phyloP scores from a whole-genome alignment of 176 grass and related monocot species.

The Zoysia japonica region DNA sequence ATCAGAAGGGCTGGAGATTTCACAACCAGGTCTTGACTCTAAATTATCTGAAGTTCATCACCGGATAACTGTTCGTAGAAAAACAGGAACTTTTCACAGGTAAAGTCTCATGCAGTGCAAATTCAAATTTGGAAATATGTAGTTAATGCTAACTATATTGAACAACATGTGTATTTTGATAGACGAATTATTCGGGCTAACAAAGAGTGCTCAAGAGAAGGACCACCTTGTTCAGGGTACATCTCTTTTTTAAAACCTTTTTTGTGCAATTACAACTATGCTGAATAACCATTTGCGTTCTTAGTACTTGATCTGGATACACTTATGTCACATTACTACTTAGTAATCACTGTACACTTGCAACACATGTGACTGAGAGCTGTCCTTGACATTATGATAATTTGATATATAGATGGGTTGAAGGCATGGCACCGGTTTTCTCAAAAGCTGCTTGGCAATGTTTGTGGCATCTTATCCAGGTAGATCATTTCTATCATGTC shows the following conservation, averaged over 20 bases:
- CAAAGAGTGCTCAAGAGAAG: conserved; percentile 67
- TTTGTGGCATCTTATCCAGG: conserved; percentile 98
- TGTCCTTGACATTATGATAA: conserved; percentile 7
- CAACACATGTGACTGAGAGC: conserved; percentile 5
- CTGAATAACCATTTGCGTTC: conserved; percentile 9
- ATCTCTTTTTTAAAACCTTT: conserved; percentile 21
- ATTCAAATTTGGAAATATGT: conserved; percentile 20
- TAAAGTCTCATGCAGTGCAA: conserved; percentile 38
- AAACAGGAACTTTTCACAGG: conserved; percentile 64
- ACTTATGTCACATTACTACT: conserved; percentile 12
- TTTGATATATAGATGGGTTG: conserved; percentile 77
- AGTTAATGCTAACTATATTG: conserved; percentile 30
- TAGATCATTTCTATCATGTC: conserved; percentile 29
- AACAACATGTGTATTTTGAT: conserved; percentile 32
- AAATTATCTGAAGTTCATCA: conserved; percentile 88
- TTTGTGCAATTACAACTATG: conserved; percentile 9
- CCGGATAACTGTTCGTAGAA: conserved; percentile 75
- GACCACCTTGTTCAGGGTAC: conserved; percentile 88
- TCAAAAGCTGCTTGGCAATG: conserved; percentile 86
- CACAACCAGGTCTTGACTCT: conserved; percentile 82
- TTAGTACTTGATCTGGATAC: conserved; percentile 12
- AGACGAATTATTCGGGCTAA: conserved; percentile 69
- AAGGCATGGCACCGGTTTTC: conserved; percentile 88
- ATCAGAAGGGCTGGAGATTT: conserved; percentile 89
- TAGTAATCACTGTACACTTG: neutral